Evolutionary conservation across 2,329 filamentous ascomycete species (phyloP).

Genomic region (Aspergillus spinulosporus): DNA sequence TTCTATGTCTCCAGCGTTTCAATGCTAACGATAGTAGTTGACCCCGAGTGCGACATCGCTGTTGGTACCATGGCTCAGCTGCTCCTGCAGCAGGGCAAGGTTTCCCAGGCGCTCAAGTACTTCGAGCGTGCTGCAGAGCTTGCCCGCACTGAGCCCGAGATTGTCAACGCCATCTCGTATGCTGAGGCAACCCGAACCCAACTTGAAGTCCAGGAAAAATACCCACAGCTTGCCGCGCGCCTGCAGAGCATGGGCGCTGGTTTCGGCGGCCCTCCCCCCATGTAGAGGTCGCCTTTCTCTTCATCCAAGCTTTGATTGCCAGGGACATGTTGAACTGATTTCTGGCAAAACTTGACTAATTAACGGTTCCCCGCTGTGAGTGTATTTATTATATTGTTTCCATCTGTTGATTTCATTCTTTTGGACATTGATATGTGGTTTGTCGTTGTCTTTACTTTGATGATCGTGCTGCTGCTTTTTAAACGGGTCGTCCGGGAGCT

Average conservation of each 20-base stretch:
- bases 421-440: slow-evolving; percentile 17
- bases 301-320: not conserved
- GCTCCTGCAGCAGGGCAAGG: slow-evolving; percentile 95
- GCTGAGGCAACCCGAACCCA: slow-evolving; percentile 96
- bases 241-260: slow-evolving; percentile 61
- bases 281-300: slow-evolving; percentile 30
- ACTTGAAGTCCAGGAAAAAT: slow-evolving; percentile 85
- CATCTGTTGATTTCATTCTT: slow-evolving; percentile 19
- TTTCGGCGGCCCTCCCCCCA: slow-evolving; percentile 35
- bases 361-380: slow-evolving; percentile 1
- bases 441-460: slow-evolving; percentile 16
- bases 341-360: slow-evolving; percentile 2
- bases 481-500: slow-evolving; percentile 11
- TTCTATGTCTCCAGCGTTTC: not conserved
- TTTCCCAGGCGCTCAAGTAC: slow-evolving; percentile 90
- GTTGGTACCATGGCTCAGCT: slow-evolving; percentile 98
- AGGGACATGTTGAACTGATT: not conserved
- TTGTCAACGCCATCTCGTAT: slow-evolving; percentile 94
- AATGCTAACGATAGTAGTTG: slow-evolving; percentile 61
- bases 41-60: slow-evolving; percentile 97
- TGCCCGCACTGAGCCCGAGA: slow-evolving; percentile 89
- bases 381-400: slow-evolving; percentile 20
- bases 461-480: slow-evolving; percentile 13
- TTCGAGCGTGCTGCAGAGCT: slow-evolving; percentile 96
- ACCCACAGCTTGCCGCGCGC: slow-evolving; percentile 74